These are phyloP conservation scores for Verbascum thapsus DNA, from an alignment of 257 asterid species.

Conservation along the genomic window DNA sequence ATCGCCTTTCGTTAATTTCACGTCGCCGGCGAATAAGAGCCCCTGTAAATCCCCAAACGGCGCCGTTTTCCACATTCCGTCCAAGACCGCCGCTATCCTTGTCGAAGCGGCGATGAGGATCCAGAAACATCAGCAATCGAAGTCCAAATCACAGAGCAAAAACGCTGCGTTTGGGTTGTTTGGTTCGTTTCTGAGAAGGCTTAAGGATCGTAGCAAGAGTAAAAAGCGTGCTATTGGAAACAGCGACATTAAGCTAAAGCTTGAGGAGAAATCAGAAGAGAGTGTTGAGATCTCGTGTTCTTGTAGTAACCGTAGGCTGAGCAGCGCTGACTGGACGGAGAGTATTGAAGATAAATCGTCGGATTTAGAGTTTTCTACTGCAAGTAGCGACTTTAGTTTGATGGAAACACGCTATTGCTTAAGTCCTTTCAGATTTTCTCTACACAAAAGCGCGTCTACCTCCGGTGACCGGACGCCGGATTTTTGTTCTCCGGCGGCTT, in stretches of 20 bases:
- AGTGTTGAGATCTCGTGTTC: slow-evolving; percentile 33
- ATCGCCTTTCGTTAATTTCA: slow-evolving; percentile 56
- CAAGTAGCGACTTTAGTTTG: slow-evolving; percentile 33
- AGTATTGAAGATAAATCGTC: slow-evolving; percentile 35
- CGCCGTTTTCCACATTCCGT: slow-evolving; percentile 60
- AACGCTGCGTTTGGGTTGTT: slow-evolving; percentile 51
- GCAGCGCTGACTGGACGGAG: slow-evolving; percentile 44
- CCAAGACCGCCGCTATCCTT: slow-evolving; percentile 64
- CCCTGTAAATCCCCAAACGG: slow-evolving; percentile 48
- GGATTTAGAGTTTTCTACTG: slow-evolving; percentile 48
- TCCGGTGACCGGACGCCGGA: slow-evolving; percentile 63
- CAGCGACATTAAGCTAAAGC: too few species aligned
- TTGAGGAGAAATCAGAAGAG: slow-evolving; percentile 8
- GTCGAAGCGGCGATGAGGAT: slow-evolving; percentile 85
- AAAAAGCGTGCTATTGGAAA: slow-evolving; percentile 40
- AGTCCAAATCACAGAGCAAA: slow-evolving; percentile 37
- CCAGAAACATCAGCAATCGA: slow-evolving; percentile 57
- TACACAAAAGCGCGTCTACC: slow-evolving; percentile 49
- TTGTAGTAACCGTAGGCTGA: slow-evolving; percentile 37
- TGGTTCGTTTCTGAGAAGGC: slow-evolving; percentile 57
- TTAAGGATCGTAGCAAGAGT: slow-evolving; percentile 58
- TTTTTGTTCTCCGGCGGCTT: slow-evolving; percentile 63
- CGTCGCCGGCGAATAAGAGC: slow-evolving; percentile 50
- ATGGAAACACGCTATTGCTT: slow-evolving; percentile 39
- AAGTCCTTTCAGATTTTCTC: slow-evolving; percentile 59